These are phyloP conservation scores for Agaricus bisporus DNA, from an alignment of 768 basidiomycete species.

Conservation along the genomic window DNA sequence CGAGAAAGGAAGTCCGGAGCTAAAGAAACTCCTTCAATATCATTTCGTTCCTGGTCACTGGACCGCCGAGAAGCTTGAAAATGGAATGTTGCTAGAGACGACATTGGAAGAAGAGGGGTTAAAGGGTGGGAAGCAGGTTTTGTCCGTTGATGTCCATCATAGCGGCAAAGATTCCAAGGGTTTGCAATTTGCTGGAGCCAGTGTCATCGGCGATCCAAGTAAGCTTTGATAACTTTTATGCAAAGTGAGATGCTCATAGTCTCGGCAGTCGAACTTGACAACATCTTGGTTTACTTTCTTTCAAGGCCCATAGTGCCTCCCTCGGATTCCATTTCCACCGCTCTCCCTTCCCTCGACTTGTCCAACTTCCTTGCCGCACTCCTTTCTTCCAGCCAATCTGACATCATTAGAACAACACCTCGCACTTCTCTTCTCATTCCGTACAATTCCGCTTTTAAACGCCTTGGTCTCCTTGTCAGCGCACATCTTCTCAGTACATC, in stretches of 20 bases:
- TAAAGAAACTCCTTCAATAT: constrained; percentile 74
- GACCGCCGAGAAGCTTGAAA: constrained; percentile 59
- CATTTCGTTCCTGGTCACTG: constrained; percentile 88
- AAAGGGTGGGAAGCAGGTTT: constrained; percentile 61
- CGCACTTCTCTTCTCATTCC: constrained; percentile 83
- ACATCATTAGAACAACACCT: constrained; percentile 55
- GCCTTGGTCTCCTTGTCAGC: constrained; percentile 79
- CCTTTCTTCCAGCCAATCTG: constrained; percentile 81
- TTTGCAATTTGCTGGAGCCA: constrained; percentile 80
- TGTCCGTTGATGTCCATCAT: constrained; percentile 57
- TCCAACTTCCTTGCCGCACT: constrained; percentile 89
- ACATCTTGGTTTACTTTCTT: constrained; percentile 84
- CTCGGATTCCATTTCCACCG: constrained; percentile 70
- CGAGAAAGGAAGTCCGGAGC: constrained; percentile 55
- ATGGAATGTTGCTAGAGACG: constrained; percentile 77
- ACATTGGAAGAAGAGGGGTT: constrained; percentile 69
- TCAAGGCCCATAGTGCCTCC: constrained; percentile 82
- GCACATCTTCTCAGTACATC: constrained; percentile 76
- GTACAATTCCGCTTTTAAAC: constrained; percentile 82
- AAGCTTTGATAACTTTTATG: constrained; percentile 21
- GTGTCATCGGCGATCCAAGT: constrained; percentile 75
- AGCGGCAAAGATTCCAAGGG: constrained; percentile 40
- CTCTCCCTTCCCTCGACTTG: constrained; percentile 75
- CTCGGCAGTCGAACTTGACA: constrained; percentile 59
- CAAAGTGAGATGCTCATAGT: neutral